Percentiles rank a stretch among this genome's conserved stretches.
phyloP scores from a whole-genome alignment of 805 yeast species.

The Lipomyces anomalus region DNA sequence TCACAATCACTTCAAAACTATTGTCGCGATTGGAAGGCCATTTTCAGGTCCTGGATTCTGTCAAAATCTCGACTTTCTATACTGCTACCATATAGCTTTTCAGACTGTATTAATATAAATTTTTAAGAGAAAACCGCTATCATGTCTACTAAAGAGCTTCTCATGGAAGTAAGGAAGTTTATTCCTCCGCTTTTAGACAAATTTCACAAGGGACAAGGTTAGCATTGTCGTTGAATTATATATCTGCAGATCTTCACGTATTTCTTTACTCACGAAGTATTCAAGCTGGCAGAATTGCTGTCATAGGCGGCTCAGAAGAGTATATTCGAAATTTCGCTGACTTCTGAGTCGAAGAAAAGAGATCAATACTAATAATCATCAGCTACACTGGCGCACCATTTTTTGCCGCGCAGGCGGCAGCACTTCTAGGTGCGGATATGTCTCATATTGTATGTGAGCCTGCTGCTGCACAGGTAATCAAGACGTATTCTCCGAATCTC shows the following conservation, averaged over 20 bases:
- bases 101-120: too few relatives aligned
- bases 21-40: too few relatives aligned
- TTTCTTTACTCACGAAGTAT: too few relatives aligned
- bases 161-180: slow-evolving; percentile 47
- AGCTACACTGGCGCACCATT: slow-evolving; percentile 93
- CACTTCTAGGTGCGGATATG: slow-evolving; percentile 80
- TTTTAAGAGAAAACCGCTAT: slow-evolving; percentile 7
- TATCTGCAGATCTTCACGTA: too few relatives aligned
- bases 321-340: slow-evolving; percentile 24
- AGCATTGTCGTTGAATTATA: background rate
- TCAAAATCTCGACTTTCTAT: too few relatives aligned
- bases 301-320: slow-evolving; percentile 92
- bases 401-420: slow-evolving; percentile 80
- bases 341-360: too few relatives aligned
- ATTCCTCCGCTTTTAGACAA: slow-evolving; percentile 69
- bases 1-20: too few relatives aligned
- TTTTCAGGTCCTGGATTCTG: too few relatives aligned
- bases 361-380: slow-evolving; percentile 12
- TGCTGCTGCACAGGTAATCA: slow-evolving; percentile 73
- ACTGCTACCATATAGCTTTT: too few relatives aligned
- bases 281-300: slow-evolving; percentile 68
- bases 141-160: slow-evolving; percentile 40
- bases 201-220: slow-evolving; percentile 82
- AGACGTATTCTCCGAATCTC: slow-evolving; percentile 81
- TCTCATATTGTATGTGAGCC: slow-evolving; percentile 84